Evolutionary conservation across 1,284 basidiomycete genomes (phyloP).

Genomic region (Agroathelia rolfsii): DNA sequence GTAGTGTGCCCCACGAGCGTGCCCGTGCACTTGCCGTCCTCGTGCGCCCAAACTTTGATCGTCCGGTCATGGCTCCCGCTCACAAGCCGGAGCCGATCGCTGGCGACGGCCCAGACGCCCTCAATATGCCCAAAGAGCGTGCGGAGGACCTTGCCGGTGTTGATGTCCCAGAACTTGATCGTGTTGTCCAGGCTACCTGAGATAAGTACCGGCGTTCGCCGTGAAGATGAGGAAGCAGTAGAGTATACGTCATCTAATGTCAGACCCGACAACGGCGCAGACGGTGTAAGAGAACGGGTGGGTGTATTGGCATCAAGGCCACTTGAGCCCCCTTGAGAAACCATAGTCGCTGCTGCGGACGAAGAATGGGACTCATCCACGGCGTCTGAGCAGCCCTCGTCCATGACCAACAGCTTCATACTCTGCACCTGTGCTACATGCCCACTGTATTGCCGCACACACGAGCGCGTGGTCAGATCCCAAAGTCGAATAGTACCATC

Average conservation of each 20-base stretch:
- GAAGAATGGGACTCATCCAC: constrained; percentile 16
- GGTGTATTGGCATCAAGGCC: too few species aligned
- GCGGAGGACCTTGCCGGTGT: constrained; percentile 67
- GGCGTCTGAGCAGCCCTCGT: constrained; percentile 34
- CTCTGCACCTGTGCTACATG: constrained; percentile 96
- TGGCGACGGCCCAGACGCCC: constrained; percentile 93
- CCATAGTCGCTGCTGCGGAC: too few species aligned
- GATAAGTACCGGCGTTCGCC: constrained; percentile 76
- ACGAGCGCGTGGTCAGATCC: constrained; percentile 79
- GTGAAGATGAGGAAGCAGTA: too few species aligned
- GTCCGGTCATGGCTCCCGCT: constrained; percentile 90
- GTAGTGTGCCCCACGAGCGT: constrained; percentile 93
- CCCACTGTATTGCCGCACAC: constrained; percentile 78
- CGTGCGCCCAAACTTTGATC: constrained; percentile 92
- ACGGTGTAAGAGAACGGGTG: too few species aligned
- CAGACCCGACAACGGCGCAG: too few species aligned
- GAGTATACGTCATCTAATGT: too few species aligned
- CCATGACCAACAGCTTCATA: constrained; percentile 67
- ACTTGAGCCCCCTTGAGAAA: too few species aligned
- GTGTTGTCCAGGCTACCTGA: constrained; percentile 85
- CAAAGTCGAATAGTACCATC: constrained; percentile 91
- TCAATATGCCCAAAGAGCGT: constrained; percentile 97
- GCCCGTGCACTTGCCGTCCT: constrained; percentile 79
- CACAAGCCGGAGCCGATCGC: constrained; percentile 86
- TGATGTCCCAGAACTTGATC: constrained; percentile 81